Evolutionary conservation across 352 stramenopile species (phyloP).

Genomic region (Phytophthora cryptogea): DNA sequence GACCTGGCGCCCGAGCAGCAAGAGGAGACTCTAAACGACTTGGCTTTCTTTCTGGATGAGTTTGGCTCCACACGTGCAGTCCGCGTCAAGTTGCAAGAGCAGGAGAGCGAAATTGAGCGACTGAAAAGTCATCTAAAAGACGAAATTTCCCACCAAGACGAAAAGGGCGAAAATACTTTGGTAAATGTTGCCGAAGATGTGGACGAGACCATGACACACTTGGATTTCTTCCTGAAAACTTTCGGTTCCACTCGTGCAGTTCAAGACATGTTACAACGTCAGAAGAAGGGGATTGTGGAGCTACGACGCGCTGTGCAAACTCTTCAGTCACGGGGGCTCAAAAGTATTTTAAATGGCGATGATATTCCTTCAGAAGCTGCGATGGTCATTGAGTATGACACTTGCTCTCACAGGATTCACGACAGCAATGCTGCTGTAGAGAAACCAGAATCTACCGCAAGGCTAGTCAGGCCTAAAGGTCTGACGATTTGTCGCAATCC

Average conservation of each 20-base stretch:
- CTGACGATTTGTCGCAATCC: slow-evolving; percentile 5
- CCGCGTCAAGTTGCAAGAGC: slow-evolving; percentile 12
- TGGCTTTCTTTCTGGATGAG: slow-evolving; percentile 18
- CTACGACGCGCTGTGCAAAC: neutral
- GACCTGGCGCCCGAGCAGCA: slow-evolving; percentile 9
- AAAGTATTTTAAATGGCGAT: neutral
- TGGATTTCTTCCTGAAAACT: slow-evolving; percentile 9
- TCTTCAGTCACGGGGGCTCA: neutral
- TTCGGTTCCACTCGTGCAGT: slow-evolving; percentile 4
- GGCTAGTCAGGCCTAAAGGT: neutral
- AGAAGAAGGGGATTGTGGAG: neutral
- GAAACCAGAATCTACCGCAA: neutral
- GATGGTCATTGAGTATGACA: neutral
- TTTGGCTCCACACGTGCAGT: slow-evolving; percentile 23
- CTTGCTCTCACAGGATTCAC: neutral
- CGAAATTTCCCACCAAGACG: neutral
- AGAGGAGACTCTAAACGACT: slow-evolving; percentile 6
- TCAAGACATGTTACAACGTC: neutral
- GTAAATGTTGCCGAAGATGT: neutral
- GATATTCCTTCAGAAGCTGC: neutral
- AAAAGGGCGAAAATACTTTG: neutral
- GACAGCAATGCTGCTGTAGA: neutral
- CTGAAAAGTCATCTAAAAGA: neutral
- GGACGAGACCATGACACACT: slow-evolving; percentile 17
- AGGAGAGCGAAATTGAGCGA: slow-evolving; percentile 11